Percentiles rank a stretch among this genome's conserved stretches.
Evolutionary conservation across 192 early-diverging fungal species (phyloP).

Genomic region (Dissophora globulifera): DNA sequence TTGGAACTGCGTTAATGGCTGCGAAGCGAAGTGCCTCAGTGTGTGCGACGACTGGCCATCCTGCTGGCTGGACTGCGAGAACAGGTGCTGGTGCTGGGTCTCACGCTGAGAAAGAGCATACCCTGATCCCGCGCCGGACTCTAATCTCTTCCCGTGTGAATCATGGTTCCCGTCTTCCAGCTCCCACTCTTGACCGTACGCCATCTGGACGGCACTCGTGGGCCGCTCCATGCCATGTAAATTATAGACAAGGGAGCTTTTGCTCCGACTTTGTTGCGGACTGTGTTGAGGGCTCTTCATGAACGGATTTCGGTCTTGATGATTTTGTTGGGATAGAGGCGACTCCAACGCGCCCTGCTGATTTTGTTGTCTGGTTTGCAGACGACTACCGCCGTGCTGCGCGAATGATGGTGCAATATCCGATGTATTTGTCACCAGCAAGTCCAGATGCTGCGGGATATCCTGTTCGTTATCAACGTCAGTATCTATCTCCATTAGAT

Average conservation of each 20-base stretch:
- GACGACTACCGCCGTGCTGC: neutral
- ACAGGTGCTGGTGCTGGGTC: conserved; percentile 35
- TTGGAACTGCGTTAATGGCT: conserved; percentile 9
- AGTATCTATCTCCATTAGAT: conserved; percentile 11
- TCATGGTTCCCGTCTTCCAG: conserved; percentile 23
- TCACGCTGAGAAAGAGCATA: too few species aligned
- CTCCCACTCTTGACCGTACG: conserved; percentile 35
- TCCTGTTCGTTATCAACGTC: conserved; percentile 33
- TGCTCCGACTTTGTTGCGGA: neutral
- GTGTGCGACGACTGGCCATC: neutral
- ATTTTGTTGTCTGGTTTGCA: neutral
- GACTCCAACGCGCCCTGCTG: neutral
- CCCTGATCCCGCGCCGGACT: too few species aligned
- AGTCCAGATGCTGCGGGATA: conserved; percentile 24
- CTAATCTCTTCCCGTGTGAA: conserved; percentile 21
- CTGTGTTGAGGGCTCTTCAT: neutral
- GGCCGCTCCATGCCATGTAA: conserved; percentile 39
- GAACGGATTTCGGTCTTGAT: neutral
- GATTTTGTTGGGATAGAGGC: neutral
- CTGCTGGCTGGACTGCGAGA: conserved; percentile 22
- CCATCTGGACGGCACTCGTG: conserved; percentile 40
- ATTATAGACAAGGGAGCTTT: conserved; percentile 17
- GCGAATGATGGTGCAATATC: neutral
- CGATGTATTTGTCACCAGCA: conserved; percentile 18
- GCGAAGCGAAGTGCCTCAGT: conserved; percentile 12